A percentile compares a stretch with the other conserved stretches of the same genome.
Evolutionary conservation across 2,329 filamentous ascomycete genomes (phyloP).

Genomic region (Septoria linicola): DNA sequence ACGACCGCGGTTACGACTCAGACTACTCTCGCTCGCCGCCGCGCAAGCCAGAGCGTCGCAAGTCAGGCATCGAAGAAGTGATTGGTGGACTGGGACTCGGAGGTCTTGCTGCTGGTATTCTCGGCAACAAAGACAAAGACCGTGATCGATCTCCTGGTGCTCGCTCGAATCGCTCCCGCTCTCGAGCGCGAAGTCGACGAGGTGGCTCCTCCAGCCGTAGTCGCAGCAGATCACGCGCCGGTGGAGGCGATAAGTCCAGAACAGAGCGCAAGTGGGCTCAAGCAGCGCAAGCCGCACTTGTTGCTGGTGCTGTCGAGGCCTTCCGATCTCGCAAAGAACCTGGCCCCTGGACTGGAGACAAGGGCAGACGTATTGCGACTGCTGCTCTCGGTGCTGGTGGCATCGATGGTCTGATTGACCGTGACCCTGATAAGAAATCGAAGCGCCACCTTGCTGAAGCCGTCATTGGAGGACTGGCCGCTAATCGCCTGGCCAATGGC

Average conservation of each 20-base stretch:
- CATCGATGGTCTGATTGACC: slow-evolving; percentile 72
- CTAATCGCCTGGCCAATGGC: slow-evolving; percentile 82
- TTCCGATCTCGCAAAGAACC: slow-evolving; percentile 87
- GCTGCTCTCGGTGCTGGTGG: slow-evolving; percentile 82
- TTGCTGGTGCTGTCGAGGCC: slow-evolving; percentile 87
- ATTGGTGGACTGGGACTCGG: slow-evolving; percentile 60
- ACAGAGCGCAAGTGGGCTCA: slow-evolving; percentile 66
- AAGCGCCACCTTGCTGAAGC: slow-evolving; percentile 83
- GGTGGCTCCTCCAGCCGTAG: slow-evolving; percentile 45
- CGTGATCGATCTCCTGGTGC: slow-evolving; percentile 50
- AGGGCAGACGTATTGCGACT: slow-evolving; percentile 87
- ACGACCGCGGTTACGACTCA: slow-evolving; percentile 49
- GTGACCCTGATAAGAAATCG: slow-evolving; percentile 67
- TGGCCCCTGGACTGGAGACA: slow-evolving; percentile 85
- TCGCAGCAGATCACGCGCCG: slow-evolving; percentile 50
- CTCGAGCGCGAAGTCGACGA: slow-evolving; percentile 53
- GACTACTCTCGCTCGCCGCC: slow-evolving; percentile 45
- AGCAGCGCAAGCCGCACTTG: slow-evolving; percentile 84
- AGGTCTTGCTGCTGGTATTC: slow-evolving; percentile 51
- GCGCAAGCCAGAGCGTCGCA: slow-evolving; percentile 49
- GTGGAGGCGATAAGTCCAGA: slow-evolving; percentile 55
- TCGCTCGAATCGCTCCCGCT: slow-evolving; percentile 46
- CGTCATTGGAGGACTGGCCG: slow-evolving; percentile 82
- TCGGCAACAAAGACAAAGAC: slow-evolving; percentile 59
- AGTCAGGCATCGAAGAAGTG: slow-evolving; percentile 62